Conservation (phyloP, 805 yeast genomes). For the Spencermartinsiella europaea region DNA sequence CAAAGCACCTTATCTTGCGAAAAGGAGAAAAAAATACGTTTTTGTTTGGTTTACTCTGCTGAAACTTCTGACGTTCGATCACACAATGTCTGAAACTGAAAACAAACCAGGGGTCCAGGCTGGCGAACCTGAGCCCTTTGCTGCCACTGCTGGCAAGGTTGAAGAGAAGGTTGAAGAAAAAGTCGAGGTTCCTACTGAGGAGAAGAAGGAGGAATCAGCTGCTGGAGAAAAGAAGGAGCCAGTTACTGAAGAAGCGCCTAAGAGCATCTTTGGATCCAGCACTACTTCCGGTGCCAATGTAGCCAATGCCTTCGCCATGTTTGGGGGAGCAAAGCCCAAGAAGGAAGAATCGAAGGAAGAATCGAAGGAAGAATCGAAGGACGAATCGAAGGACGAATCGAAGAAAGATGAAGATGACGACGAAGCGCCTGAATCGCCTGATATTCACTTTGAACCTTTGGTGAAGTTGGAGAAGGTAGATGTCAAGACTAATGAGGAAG, state of each 20-base stretch:
- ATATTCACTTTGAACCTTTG: constrained; percentile 93
- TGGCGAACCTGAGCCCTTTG: constrained; percentile 3
- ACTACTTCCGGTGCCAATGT: constrained; percentile 48
- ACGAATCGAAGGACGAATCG: constrained; percentile 32
- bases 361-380: constrained; percentile 39
- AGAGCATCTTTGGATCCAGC: constrained; percentile 15
- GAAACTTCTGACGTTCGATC: too few relatives aligned
- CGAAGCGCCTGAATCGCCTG: constrained; percentile 64
- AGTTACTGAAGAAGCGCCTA: constrained; percentile 7
- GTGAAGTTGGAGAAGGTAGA: constrained; percentile 94
- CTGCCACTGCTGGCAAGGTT: constrained; percentile 10
- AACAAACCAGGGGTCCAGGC: background rate
- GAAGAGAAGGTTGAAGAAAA: constrained; percentile 10
- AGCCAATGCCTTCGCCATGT: constrained; percentile 85
- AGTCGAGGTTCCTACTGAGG: constrained; percentile 14
- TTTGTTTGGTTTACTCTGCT: too few relatives aligned
- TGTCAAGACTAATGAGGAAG: constrained; percentile 91
- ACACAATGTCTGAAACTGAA: constrained; percentile 1
- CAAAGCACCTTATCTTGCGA: too few relatives aligned
- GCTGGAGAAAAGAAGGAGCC: constrained; percentile 13
- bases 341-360: constrained; percentile 30
- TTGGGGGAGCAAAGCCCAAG: constrained; percentile 78
- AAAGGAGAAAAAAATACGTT: too few relatives aligned
- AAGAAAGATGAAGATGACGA: constrained; percentile 43
- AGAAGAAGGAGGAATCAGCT: constrained; percentile 13